phyloP scores from a whole-genome alignment of 106 monocot genomes.

The Cymbidium sinense region DNA sequence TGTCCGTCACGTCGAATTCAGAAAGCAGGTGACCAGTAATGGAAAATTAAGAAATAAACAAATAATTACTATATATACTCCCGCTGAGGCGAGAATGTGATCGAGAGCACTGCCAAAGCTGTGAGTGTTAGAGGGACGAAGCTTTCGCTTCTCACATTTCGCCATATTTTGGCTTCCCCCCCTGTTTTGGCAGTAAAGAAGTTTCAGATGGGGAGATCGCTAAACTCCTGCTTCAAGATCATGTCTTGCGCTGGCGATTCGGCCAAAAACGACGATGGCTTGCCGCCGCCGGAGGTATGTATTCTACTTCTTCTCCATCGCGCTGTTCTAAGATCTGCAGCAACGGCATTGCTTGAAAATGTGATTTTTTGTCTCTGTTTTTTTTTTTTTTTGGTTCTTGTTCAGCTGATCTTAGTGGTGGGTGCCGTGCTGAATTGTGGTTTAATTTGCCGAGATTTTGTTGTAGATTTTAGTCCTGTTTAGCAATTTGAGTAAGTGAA shows the following conservation, averaged over 20 bases:
- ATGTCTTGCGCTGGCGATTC: constrained; percentile 23
- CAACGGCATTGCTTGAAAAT: background rate
- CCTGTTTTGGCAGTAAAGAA: background rate
- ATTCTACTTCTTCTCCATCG: background rate
- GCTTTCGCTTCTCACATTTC: background rate
- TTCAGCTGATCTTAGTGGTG: background rate
- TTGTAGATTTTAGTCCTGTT: background rate
- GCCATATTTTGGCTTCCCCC: background rate
- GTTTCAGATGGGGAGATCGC: constrained; percentile 28
- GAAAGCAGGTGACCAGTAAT: background rate
- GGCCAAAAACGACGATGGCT: constrained; percentile 11
- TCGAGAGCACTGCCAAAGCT: background rate
- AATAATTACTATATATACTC: background rate
- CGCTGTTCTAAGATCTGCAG: background rate
- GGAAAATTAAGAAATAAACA: background rate
- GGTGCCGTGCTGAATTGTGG: background rate
- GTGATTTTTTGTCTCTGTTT: background rate
- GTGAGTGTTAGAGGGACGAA: background rate
- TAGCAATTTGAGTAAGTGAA: background rate
- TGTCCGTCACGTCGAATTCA: background rate
- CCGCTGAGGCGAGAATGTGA: background rate
- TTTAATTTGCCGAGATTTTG: too few species aligned
- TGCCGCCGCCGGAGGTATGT: constrained; percentile 13
- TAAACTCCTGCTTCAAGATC: constrained; percentile 41
- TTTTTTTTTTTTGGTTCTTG: background rate